Evolutionary conservation across 78 protist species (phyloP).

Genomic region (Dictyostelium capitatum): DNA sequence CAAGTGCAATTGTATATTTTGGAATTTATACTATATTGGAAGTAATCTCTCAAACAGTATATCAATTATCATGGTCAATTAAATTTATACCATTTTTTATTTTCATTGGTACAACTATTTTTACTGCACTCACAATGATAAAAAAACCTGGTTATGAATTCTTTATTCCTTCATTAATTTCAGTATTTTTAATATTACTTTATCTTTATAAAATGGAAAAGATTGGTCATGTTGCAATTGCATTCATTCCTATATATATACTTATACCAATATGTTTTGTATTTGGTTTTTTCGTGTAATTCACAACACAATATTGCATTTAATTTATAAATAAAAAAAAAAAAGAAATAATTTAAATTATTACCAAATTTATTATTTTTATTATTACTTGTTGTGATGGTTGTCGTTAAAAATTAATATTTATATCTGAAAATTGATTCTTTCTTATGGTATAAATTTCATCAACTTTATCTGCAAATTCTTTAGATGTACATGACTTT

Average conservation of each 20-base stretch:
- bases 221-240: slow-evolving; percentile 2
- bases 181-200: not conserved
- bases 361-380: not conserved
- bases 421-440: slow-evolving; percentile 66
- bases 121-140: not conserved
- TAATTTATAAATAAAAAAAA: not conserved
- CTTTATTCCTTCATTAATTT: not conserved
- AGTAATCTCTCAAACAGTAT: not conserved
- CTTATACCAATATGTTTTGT: not conserved
- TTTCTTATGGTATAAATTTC: slow-evolving; percentile 33
- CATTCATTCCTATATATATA: slow-evolving; percentile 2
- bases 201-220: slow-evolving; percentile 9
- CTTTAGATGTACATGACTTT: slow-evolving; percentile 47
- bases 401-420: slow-evolving; percentile 10
- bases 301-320: too few species aligned
- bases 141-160: not conserved
- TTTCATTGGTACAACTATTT: not conserved
- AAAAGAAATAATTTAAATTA: not conserved
- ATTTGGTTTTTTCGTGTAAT: not conserved
- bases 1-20: not conserved
- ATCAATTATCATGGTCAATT: not conserved
- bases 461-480: slow-evolving; percentile 52
- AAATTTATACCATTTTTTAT: slow-evolving; percentile 48
- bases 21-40: slow-evolving; percentile 2
- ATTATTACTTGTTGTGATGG: not conserved